phyloP scores from a whole-genome alignment of 495 filamentous ascomycete genomes.

The Lentithecium fluviatile region DNA sequence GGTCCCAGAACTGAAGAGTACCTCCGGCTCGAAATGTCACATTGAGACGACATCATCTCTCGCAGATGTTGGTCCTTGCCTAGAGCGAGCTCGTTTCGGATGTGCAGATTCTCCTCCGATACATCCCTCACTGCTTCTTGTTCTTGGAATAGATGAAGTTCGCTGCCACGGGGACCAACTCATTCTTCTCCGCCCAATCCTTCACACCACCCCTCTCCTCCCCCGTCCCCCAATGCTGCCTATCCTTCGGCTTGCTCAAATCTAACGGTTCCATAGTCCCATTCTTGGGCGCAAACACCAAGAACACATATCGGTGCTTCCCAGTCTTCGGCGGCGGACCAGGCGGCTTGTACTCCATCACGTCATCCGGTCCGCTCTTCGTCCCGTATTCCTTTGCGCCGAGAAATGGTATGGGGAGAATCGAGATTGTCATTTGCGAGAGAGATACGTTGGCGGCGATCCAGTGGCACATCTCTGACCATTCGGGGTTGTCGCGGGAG shows the following conservation, averaged over 20 bases:
- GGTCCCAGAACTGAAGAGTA: too few species aligned
- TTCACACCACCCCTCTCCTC: conserved; percentile 56
- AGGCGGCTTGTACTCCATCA: conserved; percentile 61
- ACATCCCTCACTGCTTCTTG: conserved; percentile 52
- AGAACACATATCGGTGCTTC: conserved; percentile 67
- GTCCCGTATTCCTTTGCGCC: not conserved
- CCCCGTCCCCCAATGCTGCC: conserved; percentile 64
- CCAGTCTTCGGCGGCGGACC: conserved; percentile 64
- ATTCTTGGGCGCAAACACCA: conserved; percentile 51
- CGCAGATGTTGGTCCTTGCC: too few species aligned
- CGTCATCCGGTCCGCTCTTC: conserved; percentile 39
- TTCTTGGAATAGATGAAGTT: conserved; percentile 68
- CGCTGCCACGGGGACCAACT: conserved; percentile 62
- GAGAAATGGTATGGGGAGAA: conserved; percentile 23
- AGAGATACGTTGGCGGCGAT: conserved; percentile 51
- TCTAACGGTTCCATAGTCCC: conserved; percentile 43
- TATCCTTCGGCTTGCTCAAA: conserved; percentile 54
- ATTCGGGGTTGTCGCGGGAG: conserved; percentile 61
- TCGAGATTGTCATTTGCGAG: conserved; percentile 13
- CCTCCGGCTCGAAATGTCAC: too few species aligned
- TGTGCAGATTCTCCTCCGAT: too few species aligned
- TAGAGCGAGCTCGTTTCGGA: too few species aligned
- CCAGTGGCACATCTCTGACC: conserved; percentile 74
- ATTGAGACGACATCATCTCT: too few species aligned
- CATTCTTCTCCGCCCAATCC: conserved; percentile 63